Evolutionary conservation across 257 asterid species (phyloP).

Genomic region (Jacaranda copaia): DNA sequence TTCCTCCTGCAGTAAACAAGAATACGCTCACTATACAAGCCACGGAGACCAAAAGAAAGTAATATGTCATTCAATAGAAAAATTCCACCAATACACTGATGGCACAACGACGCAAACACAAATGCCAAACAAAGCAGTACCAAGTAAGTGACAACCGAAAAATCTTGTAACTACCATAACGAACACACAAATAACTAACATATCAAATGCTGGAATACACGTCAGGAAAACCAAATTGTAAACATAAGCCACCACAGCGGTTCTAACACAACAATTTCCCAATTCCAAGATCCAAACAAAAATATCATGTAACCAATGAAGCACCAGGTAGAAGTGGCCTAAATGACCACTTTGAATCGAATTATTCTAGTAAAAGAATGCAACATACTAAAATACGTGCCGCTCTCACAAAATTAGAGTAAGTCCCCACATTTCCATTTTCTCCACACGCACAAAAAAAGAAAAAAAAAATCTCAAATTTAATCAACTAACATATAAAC

Average conservation of each 20-base stretch:
- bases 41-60: constrained; percentile 14
- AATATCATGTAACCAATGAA: constrained; percentile 10
- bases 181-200: not conserved
- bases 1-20: constrained; percentile 58
- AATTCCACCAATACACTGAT: not conserved
- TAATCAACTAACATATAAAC: constrained; percentile 11
- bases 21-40: constrained; percentile 30
- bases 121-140: not conserved
- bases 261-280: not conserved
- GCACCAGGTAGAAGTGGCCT: not conserved
- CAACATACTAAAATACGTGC: not conserved
- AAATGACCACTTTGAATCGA: not conserved
- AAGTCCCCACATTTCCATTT: constrained; percentile 8
- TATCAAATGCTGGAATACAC: not conserved
- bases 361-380: not conserved
- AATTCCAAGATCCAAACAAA: constrained; percentile 13
- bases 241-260: constrained; percentile 14
- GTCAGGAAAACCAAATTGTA: not conserved
- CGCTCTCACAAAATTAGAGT: constrained; percentile 1
- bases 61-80: not conserved
- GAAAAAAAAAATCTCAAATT: not conserved
- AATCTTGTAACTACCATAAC: not conserved
- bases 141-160: not conserved
- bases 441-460: not conserved
- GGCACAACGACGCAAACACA: not conserved